Base-by-base conservation (phyloP, 306 rosid genomes). In the Glycine latifolia region DNA sequence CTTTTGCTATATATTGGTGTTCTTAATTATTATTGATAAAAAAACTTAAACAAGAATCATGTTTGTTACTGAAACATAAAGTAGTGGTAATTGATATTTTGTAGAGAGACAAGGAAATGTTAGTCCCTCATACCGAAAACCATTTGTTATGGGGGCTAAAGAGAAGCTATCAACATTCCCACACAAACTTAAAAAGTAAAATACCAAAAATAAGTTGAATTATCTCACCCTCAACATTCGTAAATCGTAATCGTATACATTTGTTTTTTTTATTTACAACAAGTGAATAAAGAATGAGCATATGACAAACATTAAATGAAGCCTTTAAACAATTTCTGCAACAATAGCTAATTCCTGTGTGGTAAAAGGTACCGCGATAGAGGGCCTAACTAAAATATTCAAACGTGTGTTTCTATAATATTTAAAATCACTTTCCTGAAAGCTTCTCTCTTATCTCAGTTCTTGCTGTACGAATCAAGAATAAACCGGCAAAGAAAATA, bases 401-500 rank as follows among this genome's bases (percentile, higher is more conserved):
- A 59, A 85, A 31, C 55, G 83, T 77, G 83, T 77, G 83, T 43
- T 67, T 0, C 53, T 67, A 43, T 37, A 80, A 73, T 41, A 16
- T 44, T 79, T 74, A 80, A 83, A 71, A 74, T 89, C 91, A 88
- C 76, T 82, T 86, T 77, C 87, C 90, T 76, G 85, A 86, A 41
- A 87, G 73, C 81, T 84, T 92, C 79, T 63, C 94, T 79, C 69
- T 73, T 72, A 91, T 86, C 89, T 94, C 98, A 6, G 87, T 85
- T 87, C 89, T 85, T 9, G 90, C 93, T 67, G 87, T 73, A 11
- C 89, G 86, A 71, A 92, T 67, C 92, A 94, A 86, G 84, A 79
- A 90, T 74, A 91, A 84, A 54, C 83, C 88, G 17, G 97, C 98
- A 81, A 82, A 83, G 84, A 85, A 85, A 69, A 83, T 86, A 41